These are phyloP conservation scores for Phlebiopsis flavidoalba DNA, from an alignment of 768 basidiomycete genomes.

Conservation along the genomic window DNA sequence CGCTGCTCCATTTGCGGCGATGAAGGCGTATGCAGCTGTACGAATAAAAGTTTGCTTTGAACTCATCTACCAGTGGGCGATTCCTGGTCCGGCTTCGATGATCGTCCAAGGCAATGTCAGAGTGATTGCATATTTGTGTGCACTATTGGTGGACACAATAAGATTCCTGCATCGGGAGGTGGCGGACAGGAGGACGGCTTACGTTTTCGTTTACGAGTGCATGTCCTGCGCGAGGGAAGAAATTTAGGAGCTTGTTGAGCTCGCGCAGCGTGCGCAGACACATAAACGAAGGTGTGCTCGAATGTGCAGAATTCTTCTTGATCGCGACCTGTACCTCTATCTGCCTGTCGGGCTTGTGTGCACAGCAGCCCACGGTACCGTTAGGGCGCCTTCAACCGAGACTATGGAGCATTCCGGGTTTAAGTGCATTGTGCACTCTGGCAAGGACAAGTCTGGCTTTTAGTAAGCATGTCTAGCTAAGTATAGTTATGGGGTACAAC, in stretches of 20 bases:
- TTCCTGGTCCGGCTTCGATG: constrained; percentile 74
- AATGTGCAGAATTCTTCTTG: constrained; percentile 94
- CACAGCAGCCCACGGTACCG: constrained; percentile 86
- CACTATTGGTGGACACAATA: constrained; percentile 1
- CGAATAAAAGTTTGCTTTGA: constrained; percentile 91
- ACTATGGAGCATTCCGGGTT: constrained; percentile 64
- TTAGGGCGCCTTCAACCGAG: constrained; percentile 89
- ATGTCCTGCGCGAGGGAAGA: constrained; percentile 77
- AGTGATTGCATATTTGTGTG: constrained; percentile 75
- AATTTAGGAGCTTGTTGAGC: constrained; percentile 87
- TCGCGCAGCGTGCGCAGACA: constrained; percentile 85
- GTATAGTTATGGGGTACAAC: not conserved
- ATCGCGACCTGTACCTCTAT: constrained; percentile 92
- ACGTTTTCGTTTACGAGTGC: constrained; percentile 83
- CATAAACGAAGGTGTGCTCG: constrained; percentile 91
- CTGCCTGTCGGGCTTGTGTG: constrained; percentile 76
- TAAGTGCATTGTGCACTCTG: constrained; percentile 73
- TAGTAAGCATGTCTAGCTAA: not conserved
- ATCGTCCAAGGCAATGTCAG: constrained; percentile 89
- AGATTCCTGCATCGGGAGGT: not conserved
- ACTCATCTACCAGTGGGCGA: constrained; percentile 64
- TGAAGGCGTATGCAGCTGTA: constrained; percentile 28
- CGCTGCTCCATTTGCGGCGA: constrained; percentile 2
- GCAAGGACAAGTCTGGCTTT: constrained; percentile 6
- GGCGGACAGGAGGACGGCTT: constrained; percentile 13